Evolutionary conservation across 2,329 filamentous ascomycete genomes (phyloP).

Genomic region (Ophiostoma tasmaniense): DNA sequence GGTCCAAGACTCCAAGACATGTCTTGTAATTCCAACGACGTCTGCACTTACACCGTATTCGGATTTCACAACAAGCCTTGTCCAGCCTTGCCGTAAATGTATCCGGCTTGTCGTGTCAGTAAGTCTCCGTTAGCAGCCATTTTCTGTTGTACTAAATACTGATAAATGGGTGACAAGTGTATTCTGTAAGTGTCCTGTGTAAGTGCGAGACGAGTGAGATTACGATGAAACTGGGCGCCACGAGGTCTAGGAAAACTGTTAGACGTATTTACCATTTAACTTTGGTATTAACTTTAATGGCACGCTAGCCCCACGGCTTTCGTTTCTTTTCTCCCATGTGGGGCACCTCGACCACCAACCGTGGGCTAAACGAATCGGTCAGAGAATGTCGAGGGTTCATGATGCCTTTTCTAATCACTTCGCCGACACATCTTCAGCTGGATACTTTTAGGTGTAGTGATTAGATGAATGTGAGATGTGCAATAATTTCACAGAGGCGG

Average conservation of each 20-base stretch:
- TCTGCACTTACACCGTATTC: constrained; percentile 8
- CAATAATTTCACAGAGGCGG: not conserved
- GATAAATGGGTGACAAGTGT: not conserved
- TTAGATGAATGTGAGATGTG: not conserved
- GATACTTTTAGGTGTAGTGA: not conserved
- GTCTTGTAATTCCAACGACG: not conserved
- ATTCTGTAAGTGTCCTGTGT: not conserved
- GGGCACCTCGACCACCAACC: not conserved
- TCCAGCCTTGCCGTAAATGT: constrained; percentile 2
- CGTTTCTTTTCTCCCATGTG: not conserved
- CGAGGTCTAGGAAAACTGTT: not conserved
- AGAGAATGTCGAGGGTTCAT: not conserved
- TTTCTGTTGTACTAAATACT: no score
- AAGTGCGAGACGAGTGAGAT: not conserved
- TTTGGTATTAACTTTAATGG: not conserved
- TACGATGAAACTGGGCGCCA: not conserved
- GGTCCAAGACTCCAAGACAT: not conserved
- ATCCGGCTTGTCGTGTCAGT: not conserved
- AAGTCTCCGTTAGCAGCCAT: not conserved
- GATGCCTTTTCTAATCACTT: not conserved
- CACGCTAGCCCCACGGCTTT: not conserved
- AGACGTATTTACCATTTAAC: not conserved
- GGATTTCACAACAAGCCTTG: not conserved
- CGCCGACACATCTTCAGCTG: not conserved
- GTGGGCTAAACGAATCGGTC: not conserved